Conservation (phyloP, 2,329 filamentous ascomycete species). For the Byssoonygena ceratinophila region DNA sequence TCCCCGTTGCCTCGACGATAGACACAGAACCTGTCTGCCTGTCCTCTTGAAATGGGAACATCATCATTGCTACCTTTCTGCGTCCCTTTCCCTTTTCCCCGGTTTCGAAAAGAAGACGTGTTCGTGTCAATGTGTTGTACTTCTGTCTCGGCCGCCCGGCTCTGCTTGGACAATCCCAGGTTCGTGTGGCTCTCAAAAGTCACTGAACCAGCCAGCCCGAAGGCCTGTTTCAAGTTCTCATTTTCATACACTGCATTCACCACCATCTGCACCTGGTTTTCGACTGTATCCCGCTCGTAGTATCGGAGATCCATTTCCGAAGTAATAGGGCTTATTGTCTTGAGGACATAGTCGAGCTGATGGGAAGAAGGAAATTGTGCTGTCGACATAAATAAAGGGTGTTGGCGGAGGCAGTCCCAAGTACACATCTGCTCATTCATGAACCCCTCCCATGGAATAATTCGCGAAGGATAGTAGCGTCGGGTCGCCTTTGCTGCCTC, state of each 20-base stretch:
- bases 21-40: conserved; percentile 8
- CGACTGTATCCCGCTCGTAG: conserved; percentile 29
- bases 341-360: conserved; percentile 14
- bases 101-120: too few relatives aligned
- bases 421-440: conserved; percentile 1
- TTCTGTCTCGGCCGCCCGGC: neutral
- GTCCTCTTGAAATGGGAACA: conserved; percentile 4
- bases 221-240: neutral
- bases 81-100: neutral
- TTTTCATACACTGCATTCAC: conserved; percentile 24
- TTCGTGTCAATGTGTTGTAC: too few relatives aligned
- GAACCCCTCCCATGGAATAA: conserved; percentile 12
- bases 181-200: conserved; percentile 11
- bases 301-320: conserved; percentile 29
- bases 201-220: neutral
- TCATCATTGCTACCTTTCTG: neutral
- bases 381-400: conserved; percentile 10
- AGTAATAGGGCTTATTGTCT: conserved; percentile 25
- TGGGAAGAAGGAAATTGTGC: conserved; percentile 13
- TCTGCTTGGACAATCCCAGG: neutral
- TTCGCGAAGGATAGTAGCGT: conserved; percentile 11
- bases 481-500: conserved; percentile 15
- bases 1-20: conserved; percentile 17
- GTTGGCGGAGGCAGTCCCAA: conserved; percentile 11
- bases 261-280: conserved; percentile 30